phyloP scores from a whole-genome alignment of 2,329 filamentous ascomycete species.

The Tolypocladium sp. region DNA sequence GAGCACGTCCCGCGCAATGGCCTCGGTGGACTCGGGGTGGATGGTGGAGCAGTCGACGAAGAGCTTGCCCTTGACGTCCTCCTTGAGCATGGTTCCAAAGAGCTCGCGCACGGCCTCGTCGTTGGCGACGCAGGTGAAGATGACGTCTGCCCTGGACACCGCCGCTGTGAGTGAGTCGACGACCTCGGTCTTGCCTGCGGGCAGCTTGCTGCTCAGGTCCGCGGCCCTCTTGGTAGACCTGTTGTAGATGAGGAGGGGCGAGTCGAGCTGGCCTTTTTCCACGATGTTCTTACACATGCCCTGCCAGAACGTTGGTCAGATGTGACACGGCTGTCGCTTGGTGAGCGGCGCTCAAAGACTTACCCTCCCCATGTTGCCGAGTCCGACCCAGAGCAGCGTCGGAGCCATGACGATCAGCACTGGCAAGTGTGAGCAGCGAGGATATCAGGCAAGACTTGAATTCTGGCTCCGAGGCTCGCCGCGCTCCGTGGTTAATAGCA shows the following conservation, averaged over 20 bases:
- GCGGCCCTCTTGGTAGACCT: constrained; percentile 59
- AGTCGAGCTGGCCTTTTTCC: constrained; percentile 62
- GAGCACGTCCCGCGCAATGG: constrained; percentile 47
- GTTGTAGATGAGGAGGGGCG: constrained; percentile 73
- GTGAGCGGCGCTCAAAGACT: constrained; percentile 5
- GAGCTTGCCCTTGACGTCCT: constrained; percentile 58
- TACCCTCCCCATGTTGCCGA: constrained; percentile 82
- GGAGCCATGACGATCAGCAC: constrained; percentile 35
- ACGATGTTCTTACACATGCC: constrained; percentile 81
- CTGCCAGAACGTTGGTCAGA: constrained; percentile 26
- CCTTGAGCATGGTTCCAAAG: constrained; percentile 45
- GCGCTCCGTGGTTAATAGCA: not conserved
- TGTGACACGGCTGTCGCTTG: constrained; percentile 10
- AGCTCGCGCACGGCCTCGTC: constrained; percentile 62
- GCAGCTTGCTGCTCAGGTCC: constrained; percentile 53
- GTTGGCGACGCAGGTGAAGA: constrained; percentile 75
- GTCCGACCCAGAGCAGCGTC: constrained; percentile 67
- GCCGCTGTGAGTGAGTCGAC: constrained; percentile 56
- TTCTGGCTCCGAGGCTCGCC: not conserved
- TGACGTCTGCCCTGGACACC: constrained; percentile 60
- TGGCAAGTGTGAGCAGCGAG: not conserved
- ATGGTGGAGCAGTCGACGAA: constrained; percentile 85
- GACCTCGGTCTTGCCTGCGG: constrained; percentile 52
- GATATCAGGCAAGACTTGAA: not conserved
- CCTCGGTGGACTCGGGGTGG: constrained; percentile 70